Conservation (phyloP, 805 yeast species). For the Zygoascus biomembranicola region DNA sequence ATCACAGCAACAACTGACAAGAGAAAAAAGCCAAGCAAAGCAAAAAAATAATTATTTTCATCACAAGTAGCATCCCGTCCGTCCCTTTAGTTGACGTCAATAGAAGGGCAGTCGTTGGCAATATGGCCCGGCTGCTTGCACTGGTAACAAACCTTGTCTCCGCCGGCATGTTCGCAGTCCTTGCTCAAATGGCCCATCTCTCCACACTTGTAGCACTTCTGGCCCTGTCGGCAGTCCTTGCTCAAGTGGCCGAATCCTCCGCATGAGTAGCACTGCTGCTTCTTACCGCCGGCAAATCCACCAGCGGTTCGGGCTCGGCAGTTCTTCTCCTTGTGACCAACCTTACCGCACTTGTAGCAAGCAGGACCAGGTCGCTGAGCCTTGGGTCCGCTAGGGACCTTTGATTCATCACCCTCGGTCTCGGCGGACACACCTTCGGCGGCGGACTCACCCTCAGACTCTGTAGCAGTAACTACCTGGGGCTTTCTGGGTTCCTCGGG, state of each 20-base stretch:
- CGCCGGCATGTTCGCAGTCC: slow-evolving; percentile 53
- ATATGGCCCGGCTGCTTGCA: slow-evolving; percentile 81
- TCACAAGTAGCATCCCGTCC: not conserved
- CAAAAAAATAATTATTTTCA: not conserved
- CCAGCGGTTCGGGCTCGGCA: slow-evolving; percentile 33
- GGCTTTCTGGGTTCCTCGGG: slow-evolving; percentile 13
- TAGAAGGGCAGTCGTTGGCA: slow-evolving; percentile 60
- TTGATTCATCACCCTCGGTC: not conserved
- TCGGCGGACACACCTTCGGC: not conserved
- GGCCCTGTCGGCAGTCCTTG: slow-evolving; percentile 73
- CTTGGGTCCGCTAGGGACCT: not conserved
- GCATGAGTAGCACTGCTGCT: slow-evolving; percentile 81
- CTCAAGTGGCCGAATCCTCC: slow-evolving; percentile 87
- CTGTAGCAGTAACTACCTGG: slow-evolving; percentile 8
- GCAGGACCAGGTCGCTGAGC: slow-evolving; percentile 22
- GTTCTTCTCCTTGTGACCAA: slow-evolving; percentile 84
- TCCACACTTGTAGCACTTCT: slow-evolving; percentile 92
- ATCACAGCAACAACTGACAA: not conserved
- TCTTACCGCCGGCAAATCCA: slow-evolving; percentile 19
- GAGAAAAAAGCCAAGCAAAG: not conserved
- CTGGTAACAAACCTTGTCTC: slow-evolving; percentile 58
- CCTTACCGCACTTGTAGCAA: slow-evolving; percentile 89
- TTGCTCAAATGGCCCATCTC: slow-evolving; percentile 84
- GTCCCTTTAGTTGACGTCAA: not conserved
- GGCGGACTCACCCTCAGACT: not conserved